phyloP scores from a whole-genome alignment of 495 filamentous ascomycete genomes.

The Glarea lozoyensis region DNA sequence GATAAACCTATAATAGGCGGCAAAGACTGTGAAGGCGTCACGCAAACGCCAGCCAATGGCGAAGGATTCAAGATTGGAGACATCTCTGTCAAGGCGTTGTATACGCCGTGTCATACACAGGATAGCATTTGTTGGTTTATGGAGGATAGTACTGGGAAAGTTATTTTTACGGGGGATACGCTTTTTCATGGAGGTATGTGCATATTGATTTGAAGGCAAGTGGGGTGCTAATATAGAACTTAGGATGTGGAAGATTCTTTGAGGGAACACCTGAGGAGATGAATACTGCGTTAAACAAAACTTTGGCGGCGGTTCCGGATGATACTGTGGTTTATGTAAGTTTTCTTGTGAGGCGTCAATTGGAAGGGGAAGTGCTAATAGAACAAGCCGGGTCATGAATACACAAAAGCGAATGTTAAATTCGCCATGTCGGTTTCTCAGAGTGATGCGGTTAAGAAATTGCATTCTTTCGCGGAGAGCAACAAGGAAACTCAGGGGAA shows the following conservation, averaged over 20 bases:
- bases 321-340: slow-evolving; percentile 89
- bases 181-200: slow-evolving; percentile 78
- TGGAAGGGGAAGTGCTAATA: slow-evolving; percentile 1
- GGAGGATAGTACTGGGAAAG: slow-evolving; percentile 72
- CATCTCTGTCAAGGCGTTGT: slow-evolving; percentile 78
- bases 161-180: slow-evolving; percentile 93
- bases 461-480: slow-evolving; percentile 65
- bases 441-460: slow-evolving; percentile 64
- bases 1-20: slow-evolving; percentile 69
- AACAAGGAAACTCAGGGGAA: slow-evolving; percentile 89
- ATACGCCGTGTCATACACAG: slow-evolving; percentile 97
- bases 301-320: slow-evolving; percentile 70
- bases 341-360: slow-evolving; percentile 3
- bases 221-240: not conserved
- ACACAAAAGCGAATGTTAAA: slow-evolving; percentile 88
- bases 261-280: slow-evolving; percentile 87
- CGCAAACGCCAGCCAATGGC: slow-evolving; percentile 60
- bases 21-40: slow-evolving; percentile 74
- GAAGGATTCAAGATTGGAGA: slow-evolving; percentile 77
- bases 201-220: slow-evolving; percentile 4
- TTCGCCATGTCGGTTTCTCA: slow-evolving; percentile 70
- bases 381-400: slow-evolving; percentile 82
- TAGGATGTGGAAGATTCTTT: slow-evolving; percentile 95
- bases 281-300: slow-evolving; percentile 85
- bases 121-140: slow-evolving; percentile 88